Conservation (phyloP, 2,329 filamentous ascomycete genomes). For the Ascosphaera acerosa region DNA sequence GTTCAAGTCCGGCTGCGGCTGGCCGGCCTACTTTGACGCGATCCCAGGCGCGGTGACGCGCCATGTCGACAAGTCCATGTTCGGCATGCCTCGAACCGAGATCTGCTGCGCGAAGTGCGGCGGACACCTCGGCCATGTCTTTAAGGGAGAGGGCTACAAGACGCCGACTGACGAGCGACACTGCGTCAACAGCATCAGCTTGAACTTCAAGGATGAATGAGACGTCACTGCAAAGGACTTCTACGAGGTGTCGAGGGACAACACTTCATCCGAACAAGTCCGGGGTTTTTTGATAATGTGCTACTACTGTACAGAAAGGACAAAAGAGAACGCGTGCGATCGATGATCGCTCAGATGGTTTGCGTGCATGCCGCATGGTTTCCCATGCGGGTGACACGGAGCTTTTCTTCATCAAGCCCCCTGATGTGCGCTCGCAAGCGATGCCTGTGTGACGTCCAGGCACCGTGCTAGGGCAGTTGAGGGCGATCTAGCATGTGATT, state of each 20-base stretch:
- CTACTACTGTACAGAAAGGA: too few species aligned
- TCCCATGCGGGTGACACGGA: too few species aligned
- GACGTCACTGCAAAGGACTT: constrained; percentile 11
- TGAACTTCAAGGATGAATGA: constrained; percentile 54
- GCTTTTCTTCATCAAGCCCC: too few species aligned
- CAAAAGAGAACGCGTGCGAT: too few species aligned
- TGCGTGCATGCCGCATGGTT: too few species aligned
- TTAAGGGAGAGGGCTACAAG: constrained; percentile 62
- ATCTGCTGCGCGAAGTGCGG: constrained; percentile 91
- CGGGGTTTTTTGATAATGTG: neutral
- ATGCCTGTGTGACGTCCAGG: too few species aligned
- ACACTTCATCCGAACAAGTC: neutral
- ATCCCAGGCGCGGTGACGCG: constrained; percentile 73
- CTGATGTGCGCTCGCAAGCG: too few species aligned
- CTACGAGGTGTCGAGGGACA: constrained; percentile 1
- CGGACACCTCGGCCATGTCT: constrained; percentile 74
- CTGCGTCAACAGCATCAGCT: constrained; percentile 81
- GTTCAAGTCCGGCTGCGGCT: constrained; percentile 89
- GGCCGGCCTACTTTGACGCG: constrained; percentile 94
- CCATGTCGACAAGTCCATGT: constrained; percentile 40
- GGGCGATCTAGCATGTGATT: too few species aligned
- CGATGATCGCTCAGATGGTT: too few species aligned
- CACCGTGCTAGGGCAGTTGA: too few species aligned
- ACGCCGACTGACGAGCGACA: constrained; percentile 90
- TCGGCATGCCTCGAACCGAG: constrained; percentile 72